Conservation (phyloP, 2,329 filamentous ascomycete species). For the Nigrospora osmanthi region DNA sequence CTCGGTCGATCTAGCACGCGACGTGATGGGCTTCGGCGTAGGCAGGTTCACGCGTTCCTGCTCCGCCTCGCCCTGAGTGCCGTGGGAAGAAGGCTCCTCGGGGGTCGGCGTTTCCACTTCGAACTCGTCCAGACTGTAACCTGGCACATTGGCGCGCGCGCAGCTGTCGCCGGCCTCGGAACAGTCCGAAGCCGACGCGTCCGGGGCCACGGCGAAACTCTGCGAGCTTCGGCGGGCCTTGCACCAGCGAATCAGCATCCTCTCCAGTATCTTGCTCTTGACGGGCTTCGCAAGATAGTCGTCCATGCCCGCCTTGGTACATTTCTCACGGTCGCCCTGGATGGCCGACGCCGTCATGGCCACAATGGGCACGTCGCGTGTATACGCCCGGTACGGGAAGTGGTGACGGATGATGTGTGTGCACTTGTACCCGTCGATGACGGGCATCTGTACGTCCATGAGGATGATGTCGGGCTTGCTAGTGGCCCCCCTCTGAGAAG, state of each 20-base stretch:
- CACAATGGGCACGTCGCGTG: constrained; percentile 62
- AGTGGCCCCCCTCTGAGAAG: constrained; percentile 40
- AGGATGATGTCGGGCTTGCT: constrained; percentile 65
- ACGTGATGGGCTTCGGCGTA: constrained; percentile 30
- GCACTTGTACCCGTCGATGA: constrained; percentile 71
- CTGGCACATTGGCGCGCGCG: constrained; percentile 15
- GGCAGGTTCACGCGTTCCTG: constrained; percentile 14
- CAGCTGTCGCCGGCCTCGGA: constrained; percentile 37
- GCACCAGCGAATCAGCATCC: constrained; percentile 65
- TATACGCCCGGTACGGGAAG: constrained; percentile 51
- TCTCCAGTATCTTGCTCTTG: constrained; percentile 58
- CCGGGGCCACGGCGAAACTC: constrained; percentile 12
- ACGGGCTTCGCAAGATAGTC: constrained; percentile 70
- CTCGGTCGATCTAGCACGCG: constrained; percentile 28
- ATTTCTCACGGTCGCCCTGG: constrained; percentile 69
- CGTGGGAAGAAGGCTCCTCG: constrained; percentile 4
- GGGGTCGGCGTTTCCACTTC: constrained; percentile 9
- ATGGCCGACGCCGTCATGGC: constrained; percentile 79
- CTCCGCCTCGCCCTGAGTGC: constrained; percentile 5
- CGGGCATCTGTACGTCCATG: constrained; percentile 72
- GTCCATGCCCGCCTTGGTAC: constrained; percentile 67
- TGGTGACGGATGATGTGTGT: constrained; percentile 67
- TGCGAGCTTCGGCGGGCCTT: constrained; percentile 20
- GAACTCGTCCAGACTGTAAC: constrained; percentile 6
- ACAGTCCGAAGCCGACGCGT: constrained; percentile 31